These are phyloP conservation scores for Aspergillus floridensis DNA, from an alignment of 2,329 filamentous ascomycete genomes.

Conservation along the genomic window DNA sequence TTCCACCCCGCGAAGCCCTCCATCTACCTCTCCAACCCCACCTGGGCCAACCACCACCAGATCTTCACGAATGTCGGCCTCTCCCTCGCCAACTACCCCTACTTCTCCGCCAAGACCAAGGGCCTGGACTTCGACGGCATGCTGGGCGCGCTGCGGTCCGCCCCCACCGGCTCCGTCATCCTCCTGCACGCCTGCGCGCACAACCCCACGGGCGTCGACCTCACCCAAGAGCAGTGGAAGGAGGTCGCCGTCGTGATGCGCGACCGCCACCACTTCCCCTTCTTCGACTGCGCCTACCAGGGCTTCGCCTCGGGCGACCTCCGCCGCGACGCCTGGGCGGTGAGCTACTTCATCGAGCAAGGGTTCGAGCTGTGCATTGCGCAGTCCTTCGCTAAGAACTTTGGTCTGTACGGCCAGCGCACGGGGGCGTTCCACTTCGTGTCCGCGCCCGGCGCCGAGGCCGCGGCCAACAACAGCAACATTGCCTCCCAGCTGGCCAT, in stretches of 20 bases:
- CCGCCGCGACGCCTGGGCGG: constrained; percentile 79
- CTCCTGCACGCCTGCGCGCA: constrained; percentile 94
- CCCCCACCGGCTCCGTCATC: constrained; percentile 78
- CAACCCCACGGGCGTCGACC: constrained; percentile 97
- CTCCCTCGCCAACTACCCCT: constrained; percentile 78
- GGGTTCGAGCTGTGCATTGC: constrained; percentile 70
- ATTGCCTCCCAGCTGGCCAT: constrained; percentile 88
- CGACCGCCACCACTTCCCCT: constrained; percentile 83
- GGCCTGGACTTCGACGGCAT: constrained; percentile 91
- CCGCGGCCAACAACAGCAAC: constrained; percentile 57
- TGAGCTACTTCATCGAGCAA: constrained; percentile 89
- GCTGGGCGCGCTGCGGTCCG: constrained; percentile 66
- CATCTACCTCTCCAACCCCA: constrained; percentile 91
- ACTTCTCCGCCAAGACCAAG: constrained; percentile 85
- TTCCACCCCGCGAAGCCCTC: constrained; percentile 70
- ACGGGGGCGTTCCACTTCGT: constrained; percentile 96
- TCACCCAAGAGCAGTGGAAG: constrained; percentile 90
- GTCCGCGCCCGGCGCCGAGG: constrained; percentile 67
- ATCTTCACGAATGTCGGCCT: constrained; percentile 92
- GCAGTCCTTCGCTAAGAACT: constrained; percentile 63
- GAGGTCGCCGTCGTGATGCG: constrained; percentile 76
- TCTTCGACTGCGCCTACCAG: constrained; percentile 98
- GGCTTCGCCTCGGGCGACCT: constrained; percentile 94
- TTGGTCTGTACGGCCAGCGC: constrained; percentile 91
- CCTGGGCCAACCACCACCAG: constrained; percentile 98